Evolutionary conservation across 129 eudicot species (phyloP).

Genomic region (Dittrichia graveolens): DNA sequence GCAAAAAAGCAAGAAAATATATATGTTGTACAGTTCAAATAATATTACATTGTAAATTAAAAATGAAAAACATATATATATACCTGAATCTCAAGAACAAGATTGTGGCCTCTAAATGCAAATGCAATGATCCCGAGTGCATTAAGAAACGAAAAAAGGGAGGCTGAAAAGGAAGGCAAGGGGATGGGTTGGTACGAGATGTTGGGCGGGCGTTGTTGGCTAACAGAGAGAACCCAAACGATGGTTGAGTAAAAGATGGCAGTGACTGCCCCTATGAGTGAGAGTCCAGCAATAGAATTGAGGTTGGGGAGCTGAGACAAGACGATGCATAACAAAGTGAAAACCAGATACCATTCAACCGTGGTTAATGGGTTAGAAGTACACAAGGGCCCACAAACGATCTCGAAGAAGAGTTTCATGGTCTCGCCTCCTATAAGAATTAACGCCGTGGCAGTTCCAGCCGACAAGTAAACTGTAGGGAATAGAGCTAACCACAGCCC

Average conservation of each 20-base stretch:
- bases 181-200: conserved; percentile 50
- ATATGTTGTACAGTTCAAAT: not conserved
- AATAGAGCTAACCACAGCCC: conserved; percentile 62
- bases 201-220: conserved; percentile 45
- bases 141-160: conserved; percentile 48
- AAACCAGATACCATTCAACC: conserved; percentile 66
- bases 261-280: conserved; percentile 64
- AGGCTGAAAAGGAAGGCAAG: conserved; percentile 45
- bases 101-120: conserved; percentile 83
- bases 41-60: not conserved
- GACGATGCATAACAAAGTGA: conserved; percentile 57
- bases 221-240: conserved; percentile 63
- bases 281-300: conserved; percentile 74
- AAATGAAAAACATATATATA: not conserved
- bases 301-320: conserved; percentile 80
- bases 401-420: conserved; percentile 54
- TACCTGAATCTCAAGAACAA: conserved; percentile 87
- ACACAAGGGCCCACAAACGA: conserved; percentile 43
- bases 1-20: not conserved
- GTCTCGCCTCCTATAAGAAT: conserved; percentile 76
- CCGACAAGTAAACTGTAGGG: conserved; percentile 73
- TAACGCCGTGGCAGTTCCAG: conserved; percentile 69
- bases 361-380: conserved; percentile 46
- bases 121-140: conserved; percentile 82
- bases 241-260: conserved; percentile 67